Percentiles rank a stretch among this genome's conserved stretches.
Evolutionary conservation across 768 basidiomycete genomes (phyloP).

Genomic region (Nidularia pulvinata): DNA sequence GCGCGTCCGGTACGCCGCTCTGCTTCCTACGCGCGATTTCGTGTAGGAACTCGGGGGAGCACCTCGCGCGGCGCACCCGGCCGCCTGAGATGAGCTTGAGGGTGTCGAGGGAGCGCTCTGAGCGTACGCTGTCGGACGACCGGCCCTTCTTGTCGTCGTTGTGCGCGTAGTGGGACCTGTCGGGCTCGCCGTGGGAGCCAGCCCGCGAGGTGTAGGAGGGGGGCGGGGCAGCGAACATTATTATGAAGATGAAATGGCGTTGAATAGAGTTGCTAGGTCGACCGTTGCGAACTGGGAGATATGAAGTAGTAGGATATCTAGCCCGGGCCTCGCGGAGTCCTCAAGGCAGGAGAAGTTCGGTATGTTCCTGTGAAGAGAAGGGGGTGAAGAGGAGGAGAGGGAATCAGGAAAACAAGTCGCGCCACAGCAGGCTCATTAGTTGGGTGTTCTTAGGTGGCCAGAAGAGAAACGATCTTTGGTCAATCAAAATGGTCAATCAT

Average conservation of each 20-base stretch:
- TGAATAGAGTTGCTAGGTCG: constrained; percentile 1
- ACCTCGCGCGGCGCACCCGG: constrained; percentile 37
- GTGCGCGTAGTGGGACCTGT: background rate
- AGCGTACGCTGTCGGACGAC: constrained; percentile 17
- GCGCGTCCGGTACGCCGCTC: constrained; percentile 16
- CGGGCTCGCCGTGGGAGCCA: background rate
- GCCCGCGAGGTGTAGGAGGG: constrained; percentile 10
- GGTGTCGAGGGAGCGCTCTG: constrained; percentile 20
- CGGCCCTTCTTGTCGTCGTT: constrained; percentile 19
- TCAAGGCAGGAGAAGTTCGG: constrained; percentile 11
- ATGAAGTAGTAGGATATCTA: constrained; percentile 14
- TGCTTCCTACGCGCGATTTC: constrained; percentile 23
- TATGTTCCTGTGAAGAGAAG: constrained; percentile 2
- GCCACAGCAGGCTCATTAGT: too few species aligned
- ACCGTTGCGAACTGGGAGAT: background rate
- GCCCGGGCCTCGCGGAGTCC: constrained; percentile 20
- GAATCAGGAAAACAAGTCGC: constrained; percentile 6
- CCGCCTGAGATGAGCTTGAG: constrained; percentile 30
- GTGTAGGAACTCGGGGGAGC: constrained; percentile 43
- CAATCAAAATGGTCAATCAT: too few species aligned
- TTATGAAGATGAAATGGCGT: background rate
- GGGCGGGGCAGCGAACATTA: constrained; percentile 4
- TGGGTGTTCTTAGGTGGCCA: too few species aligned
- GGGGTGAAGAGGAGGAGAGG: constrained; percentile 4
- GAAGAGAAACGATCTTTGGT: too few species aligned